A percentile compares a stretch with the other conserved stretches of the same genome.
Conservation (phyloP, 108 stramenopile genomes). For the Skeletonema tropicum region DNA sequence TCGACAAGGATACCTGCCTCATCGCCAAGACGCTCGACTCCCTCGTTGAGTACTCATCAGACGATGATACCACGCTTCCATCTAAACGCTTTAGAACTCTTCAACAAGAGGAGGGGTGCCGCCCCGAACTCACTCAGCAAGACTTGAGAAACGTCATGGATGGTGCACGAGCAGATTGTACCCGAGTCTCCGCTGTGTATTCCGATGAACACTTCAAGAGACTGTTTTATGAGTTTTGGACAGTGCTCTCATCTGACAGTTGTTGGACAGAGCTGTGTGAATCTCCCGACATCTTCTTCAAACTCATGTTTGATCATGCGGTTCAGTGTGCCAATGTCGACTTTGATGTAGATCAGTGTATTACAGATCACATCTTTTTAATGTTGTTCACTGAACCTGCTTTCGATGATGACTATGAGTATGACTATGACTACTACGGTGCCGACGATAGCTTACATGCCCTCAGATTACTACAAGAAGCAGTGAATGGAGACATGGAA, state of each 20-base stretch:
- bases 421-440: neutral
- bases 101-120: neutral
- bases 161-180: neutral
- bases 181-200: neutral
- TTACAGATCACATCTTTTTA: slow-evolving; percentile 12
- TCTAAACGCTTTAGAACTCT: neutral
- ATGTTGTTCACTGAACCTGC: neutral
- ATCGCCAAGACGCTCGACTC: neutral
- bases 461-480: neutral
- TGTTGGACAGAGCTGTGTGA: neutral
- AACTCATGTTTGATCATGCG: neutral
- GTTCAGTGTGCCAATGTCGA: slow-evolving; percentile 20
- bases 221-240: neutral
- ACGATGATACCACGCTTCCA: neutral
- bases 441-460: neutral
- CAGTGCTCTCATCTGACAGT: neutral
- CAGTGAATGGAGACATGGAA: neutral
- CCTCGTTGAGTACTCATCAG: neutral
- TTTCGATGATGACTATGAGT: neutral
- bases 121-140: neutral
- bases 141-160: neutral
- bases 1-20: neutral
- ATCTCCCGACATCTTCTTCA: neutral
- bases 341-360: slow-evolving; percentile 28
- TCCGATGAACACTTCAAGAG: neutral